These are phyloP conservation scores for Betula pendula DNA, from an alignment of 306 rosid species.

Conservation along the genomic window DNA sequence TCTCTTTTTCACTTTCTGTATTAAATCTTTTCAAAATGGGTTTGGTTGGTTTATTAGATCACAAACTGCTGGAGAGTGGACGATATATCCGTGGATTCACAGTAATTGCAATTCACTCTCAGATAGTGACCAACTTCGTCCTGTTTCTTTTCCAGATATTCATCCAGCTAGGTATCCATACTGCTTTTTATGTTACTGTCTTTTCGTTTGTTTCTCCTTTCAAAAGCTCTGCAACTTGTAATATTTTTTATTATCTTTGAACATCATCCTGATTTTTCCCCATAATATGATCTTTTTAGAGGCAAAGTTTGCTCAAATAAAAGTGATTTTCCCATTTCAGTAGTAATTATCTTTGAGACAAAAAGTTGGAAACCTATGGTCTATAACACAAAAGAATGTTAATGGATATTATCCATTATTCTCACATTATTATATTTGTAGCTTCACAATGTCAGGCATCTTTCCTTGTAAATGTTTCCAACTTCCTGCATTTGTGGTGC, in stretches of 20 bases:
- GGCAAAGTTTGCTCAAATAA: neutral
- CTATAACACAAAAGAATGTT: neutral
- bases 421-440: neutral
- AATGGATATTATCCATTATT: neutral
- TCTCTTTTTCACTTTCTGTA: slow-evolving; percentile 6
- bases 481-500: neutral
- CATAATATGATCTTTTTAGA: neutral
- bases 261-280: neutral
- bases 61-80: slow-evolving; percentile 75
- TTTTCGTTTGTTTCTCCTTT: slow-evolving; percentile 1
- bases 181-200: neutral
- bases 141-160: slow-evolving; percentile 85
- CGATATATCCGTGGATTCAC: slow-evolving; percentile 91
- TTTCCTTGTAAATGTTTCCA: neutral
- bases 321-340: neutral
- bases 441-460: neutral
- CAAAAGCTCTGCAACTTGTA: neutral
- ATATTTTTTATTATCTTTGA: neutral
- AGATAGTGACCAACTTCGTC: slow-evolving; percentile 83
- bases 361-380: neutral
- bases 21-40: slow-evolving; percentile 10
- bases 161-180: slow-evolving; percentile 86
- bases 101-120: slow-evolving; percentile 87
- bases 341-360: no score
- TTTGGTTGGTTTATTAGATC: slow-evolving; percentile 50